These are phyloP conservation scores for Hymenoscyphus occultus DNA, from an alignment of 2,329 filamentous ascomycete species.

Conservation along the genomic window DNA sequence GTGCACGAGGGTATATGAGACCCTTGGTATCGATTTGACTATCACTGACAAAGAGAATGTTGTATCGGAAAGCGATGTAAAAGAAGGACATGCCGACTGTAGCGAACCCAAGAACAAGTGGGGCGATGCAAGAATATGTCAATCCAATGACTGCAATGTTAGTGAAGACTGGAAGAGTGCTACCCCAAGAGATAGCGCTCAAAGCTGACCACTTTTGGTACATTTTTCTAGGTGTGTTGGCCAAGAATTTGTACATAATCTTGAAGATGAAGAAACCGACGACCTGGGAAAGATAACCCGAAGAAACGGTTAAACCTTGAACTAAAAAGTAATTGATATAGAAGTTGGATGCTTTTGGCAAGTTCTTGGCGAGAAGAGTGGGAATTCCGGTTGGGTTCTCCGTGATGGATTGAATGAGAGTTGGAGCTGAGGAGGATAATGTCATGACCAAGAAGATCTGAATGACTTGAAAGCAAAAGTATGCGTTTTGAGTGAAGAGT, in stretches of 20 bases:
- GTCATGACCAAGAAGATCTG: conserved; percentile 91
- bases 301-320: conserved; percentile 79
- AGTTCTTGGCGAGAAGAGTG: conserved; percentile 63
- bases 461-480: conserved; percentile 86
- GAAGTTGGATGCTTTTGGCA: conserved; percentile 87
- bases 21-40: conserved; percentile 83
- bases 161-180: conserved; percentile 75
- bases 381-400: conserved; percentile 60
- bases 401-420: conserved; percentile 61
- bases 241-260: conserved; percentile 69
- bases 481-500: conserved; percentile 84
- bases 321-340: conserved; percentile 95
- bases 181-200: conserved; percentile 72
- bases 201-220: conserved; percentile 66
- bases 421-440: conserved; percentile 73
- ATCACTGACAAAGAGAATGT: conserved; percentile 83
- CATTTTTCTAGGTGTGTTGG: conserved; percentile 75
- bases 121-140: conserved; percentile 82
- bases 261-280: conserved; percentile 70
- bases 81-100: conserved; percentile 75
- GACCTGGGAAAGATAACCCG: conserved; percentile 71
- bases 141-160: conserved; percentile 79
- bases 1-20: conserved; percentile 78
- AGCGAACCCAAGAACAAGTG: conserved; percentile 79
- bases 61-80: conserved; percentile 87